Evolutionary conservation across 345 rosid species (phyloP).

Genomic region (Brassica carinata): DNA sequence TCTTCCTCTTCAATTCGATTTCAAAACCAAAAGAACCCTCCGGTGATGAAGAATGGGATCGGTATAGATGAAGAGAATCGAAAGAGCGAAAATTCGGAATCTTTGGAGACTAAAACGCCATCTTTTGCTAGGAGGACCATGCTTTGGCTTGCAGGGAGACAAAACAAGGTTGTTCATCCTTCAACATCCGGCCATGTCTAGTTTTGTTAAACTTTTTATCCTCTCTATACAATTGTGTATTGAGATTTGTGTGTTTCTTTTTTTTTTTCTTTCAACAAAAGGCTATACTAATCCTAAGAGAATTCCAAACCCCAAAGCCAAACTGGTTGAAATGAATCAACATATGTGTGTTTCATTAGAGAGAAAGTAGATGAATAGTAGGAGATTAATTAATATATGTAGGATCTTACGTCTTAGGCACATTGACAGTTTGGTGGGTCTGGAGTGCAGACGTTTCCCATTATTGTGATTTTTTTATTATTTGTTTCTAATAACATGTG

Average conservation of each 20-base stretch:
- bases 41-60: constrained; percentile 43
- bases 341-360: constrained; percentile 7
- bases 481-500: neutral
- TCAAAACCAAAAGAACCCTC: neutral
- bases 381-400: constrained; percentile 5
- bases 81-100: constrained; percentile 27
- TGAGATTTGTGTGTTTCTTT: neutral
- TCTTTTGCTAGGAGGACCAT: constrained; percentile 89
- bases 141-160: constrained; percentile 82
- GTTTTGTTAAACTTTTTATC: neutral
- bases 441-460: neutral
- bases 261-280: too few relatives aligned
- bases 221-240: neutral
- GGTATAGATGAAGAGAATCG: constrained; percentile 20
- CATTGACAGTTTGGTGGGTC: constrained; percentile 7
- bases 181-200: constrained; percentile 46
- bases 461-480: neutral
- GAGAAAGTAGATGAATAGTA: constrained; percentile 9
- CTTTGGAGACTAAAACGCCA: constrained; percentile 57
- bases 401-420: constrained; percentile 21
- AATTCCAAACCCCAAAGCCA: too few relatives aligned
- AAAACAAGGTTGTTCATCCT: constrained; percentile 81
- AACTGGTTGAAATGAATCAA: too few relatives aligned
- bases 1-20: constrained; percentile 43
- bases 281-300: too few relatives aligned